phyloP scores from a whole-genome alignment of 495 filamentous ascomycete species.

The Penicillium soppii region DNA sequence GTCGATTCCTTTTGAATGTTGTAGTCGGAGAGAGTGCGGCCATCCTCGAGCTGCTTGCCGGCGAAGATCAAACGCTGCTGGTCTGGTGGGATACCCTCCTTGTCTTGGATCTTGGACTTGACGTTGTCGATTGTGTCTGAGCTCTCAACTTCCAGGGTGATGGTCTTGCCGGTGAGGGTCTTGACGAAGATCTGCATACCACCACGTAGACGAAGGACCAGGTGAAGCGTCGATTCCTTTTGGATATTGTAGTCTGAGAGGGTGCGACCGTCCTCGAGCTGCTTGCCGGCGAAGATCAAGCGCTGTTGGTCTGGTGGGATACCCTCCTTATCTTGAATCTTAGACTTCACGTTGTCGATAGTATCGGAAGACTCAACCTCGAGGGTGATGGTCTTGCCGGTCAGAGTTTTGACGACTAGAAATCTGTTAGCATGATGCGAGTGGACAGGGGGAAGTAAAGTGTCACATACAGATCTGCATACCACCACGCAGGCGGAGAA shows the following conservation, averaged over 20 bases:
- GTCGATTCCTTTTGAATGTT: constrained; percentile 99
- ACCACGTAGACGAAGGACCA: constrained; percentile 70
- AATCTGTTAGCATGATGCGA: constrained; percentile 20
- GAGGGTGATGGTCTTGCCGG: constrained; percentile 97
- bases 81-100: constrained; percentile 93
- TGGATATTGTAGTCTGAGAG: constrained; percentile 75
- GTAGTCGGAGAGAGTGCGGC: constrained; percentile 93
- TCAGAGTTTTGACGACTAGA: constrained; percentile 81
- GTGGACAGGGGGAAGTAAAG: neutral
- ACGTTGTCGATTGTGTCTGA: constrained; percentile 98
- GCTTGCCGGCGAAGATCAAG: constrained; percentile 71
- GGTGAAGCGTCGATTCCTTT: constrained; percentile 68
- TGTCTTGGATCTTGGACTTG: constrained; percentile 97
- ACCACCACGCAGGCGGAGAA: constrained; percentile 96
- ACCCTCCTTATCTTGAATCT: constrained; percentile 78
- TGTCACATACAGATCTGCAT: constrained; percentile 89
- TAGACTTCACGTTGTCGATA: constrained; percentile 91
- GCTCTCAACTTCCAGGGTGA: constrained; percentile 68
- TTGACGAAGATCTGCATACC: constrained; percentile 77
- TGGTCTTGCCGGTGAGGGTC: constrained; percentile 71
- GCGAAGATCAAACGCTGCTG: constrained; percentile 95
- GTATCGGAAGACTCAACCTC: constrained; percentile 96
- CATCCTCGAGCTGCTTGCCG: constrained; percentile 91
- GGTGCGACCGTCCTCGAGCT: constrained; percentile 70
- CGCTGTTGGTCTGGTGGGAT: constrained; percentile 79